These are phyloP conservation scores for Gossypium lobatum DNA, from an alignment of 441 rosid genomes.

Conservation along the genomic window DNA sequence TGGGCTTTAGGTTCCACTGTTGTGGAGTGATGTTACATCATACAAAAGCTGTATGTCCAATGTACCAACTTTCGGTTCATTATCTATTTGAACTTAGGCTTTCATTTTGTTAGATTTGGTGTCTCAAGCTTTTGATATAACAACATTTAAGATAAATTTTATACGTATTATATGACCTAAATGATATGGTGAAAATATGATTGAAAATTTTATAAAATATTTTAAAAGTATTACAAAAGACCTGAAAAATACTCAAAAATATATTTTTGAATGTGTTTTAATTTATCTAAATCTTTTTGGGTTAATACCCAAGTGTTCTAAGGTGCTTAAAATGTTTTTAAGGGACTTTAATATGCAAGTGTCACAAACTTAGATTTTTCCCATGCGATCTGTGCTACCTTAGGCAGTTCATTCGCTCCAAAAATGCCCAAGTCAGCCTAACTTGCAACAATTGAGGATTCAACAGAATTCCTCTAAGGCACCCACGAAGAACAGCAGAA, in stretches of 20 bases:
- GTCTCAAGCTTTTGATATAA: background rate
- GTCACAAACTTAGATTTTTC: too few relatives aligned
- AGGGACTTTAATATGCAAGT: too few relatives aligned
- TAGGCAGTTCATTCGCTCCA: background rate
- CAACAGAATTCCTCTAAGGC: background rate
- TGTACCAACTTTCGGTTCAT: background rate
- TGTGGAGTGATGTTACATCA: background rate
- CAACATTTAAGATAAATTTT: too few relatives aligned
- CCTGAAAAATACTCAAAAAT: background rate
- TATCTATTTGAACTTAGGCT: background rate
- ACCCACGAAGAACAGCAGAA: background rate
- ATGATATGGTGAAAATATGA: background rate
- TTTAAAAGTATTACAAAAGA: background rate
- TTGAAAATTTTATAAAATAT: background rate
- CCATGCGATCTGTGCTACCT: background rate
- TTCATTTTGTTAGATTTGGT: background rate
- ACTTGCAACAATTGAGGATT: background rate
- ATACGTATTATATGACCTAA: background rate
- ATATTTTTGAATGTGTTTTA: background rate
- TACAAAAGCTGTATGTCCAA: background rate
- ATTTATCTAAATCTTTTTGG: background rate
- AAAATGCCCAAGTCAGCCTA: background rate
- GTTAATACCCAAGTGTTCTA: background rate
- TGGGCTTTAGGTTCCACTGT: background rate
- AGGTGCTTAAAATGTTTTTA: too few relatives aligned